Evolutionary conservation across 805 yeast species (phyloP), one percentile per base, ranked within the genome.

Genomic region (Zygoascus flipseniorum): DNA sequence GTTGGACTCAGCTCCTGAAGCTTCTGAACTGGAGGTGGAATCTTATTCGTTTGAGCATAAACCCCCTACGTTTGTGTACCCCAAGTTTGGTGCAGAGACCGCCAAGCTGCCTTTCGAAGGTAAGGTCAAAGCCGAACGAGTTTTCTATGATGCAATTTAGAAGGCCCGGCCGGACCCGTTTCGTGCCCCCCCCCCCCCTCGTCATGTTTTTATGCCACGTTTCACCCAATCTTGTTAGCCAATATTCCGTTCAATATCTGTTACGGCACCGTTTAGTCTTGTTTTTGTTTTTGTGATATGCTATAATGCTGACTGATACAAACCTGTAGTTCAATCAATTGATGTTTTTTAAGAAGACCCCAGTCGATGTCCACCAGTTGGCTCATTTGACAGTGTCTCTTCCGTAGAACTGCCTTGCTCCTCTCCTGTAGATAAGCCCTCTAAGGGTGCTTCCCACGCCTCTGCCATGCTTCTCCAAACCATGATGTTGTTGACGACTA

Each of bases 1-100:
- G 8, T 26, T 58, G 13, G 51, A 52, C 19, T 54, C 61, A 2
- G 31, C 31, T 28, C 63, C 67, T 5, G 67, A 64, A 48, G 67
- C 67, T 14, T 48, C 51, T 14, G 43, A 47, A 1, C 52, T 64
- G 47, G 48, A 44, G 14, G 47, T 60, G 18, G 43, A 37, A 4
- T 42, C 47, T 20, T 60, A 55, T 43, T 20, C 52, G 51, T 31
- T 45, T 31, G 43, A 19, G 14, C 28, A 18, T n/a, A 26, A 16
- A 5, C 44, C 48, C 14, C 35, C 20, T 8, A 31, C 13, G 14
- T 56, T 56, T 48, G 48, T 37, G 42, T 56, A 54, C 20, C 59
- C 59, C 23, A 32, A 49, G 41, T 48, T 56, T 16, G 60, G 60
- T 11, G 52, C 48, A 20, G 45, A 56, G 3, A 51, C 50, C 6